Percentiles rank a stretch among this genome's conserved stretches.
Evolutionary conservation across 805 yeast genomes (phyloP).

Genomic region (Candida gorgasii): DNA sequence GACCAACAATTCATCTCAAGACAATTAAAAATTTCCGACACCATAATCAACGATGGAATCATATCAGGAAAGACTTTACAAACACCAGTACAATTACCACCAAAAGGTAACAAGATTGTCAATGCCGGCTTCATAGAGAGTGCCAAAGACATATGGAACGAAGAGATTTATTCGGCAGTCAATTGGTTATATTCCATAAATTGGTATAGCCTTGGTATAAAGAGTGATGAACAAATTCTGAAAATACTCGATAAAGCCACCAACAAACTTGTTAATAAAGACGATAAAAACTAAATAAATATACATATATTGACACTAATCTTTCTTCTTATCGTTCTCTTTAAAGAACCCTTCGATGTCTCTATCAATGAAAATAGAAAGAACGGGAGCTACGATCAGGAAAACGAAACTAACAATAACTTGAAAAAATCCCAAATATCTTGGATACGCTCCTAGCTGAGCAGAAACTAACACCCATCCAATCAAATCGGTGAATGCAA

Average conservation of each 20-base stretch:
- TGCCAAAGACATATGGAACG: conserved; percentile 77
- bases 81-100: conserved; percentile 44
- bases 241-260: conserved; percentile 23
- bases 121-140: conserved; percentile 49
- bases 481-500: conserved; percentile 76
- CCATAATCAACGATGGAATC: conserved; percentile 54
- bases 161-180: conserved; percentile 62
- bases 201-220: conserved; percentile 44
- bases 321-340: conserved; percentile 19
- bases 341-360: conserved; percentile 55
- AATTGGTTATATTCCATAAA: conserved; percentile 61
- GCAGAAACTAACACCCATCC: conserved; percentile 79
- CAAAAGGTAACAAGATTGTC: conserved; percentile 8
- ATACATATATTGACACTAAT: neutral
- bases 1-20: conserved; percentile 48
- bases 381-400: conserved; percentile 54
- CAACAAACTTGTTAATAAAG: conserved; percentile 15
- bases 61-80: conserved; percentile 48
- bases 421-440: conserved; percentile 55
- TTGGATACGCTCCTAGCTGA: conserved; percentile 69
- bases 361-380: conserved; percentile 48
- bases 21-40: conserved; percentile 49
- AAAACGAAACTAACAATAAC: conserved; percentile 35
- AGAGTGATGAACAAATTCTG: conserved; percentile 33
- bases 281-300: neutral